Conservation (phyloP, 176 grass and related monocot species). For the Rhynchospora tenuis region DNA sequence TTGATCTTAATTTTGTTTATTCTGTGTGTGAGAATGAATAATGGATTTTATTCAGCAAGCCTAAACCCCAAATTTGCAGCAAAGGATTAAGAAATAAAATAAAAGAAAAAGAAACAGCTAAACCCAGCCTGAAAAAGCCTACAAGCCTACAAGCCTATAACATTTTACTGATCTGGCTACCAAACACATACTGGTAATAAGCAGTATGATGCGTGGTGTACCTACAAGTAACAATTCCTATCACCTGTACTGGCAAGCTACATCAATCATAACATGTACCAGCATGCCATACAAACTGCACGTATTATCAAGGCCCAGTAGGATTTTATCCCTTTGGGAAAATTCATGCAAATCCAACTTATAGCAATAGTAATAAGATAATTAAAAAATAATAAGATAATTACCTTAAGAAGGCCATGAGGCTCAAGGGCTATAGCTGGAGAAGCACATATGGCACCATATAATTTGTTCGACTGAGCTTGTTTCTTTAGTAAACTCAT, state of each 20-base stretch:
- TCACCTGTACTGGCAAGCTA: background rate
- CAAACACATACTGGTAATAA: background rate
- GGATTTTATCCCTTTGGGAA: background rate
- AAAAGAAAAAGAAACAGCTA: background rate
- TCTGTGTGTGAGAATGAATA: background rate
- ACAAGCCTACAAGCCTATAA: background rate
- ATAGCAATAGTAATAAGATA: background rate
- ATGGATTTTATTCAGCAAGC: background rate
- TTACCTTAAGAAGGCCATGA: conserved; percentile 64
- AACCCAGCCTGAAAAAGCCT: background rate
- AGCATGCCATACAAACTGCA: background rate
- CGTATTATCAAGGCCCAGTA: background rate
- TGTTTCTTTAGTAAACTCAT: conserved; percentile 67
- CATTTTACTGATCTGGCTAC: background rate
- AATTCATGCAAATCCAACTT: background rate
- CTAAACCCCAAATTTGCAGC: background rate
- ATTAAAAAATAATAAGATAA: conserved; percentile 21
- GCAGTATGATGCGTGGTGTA: background rate
- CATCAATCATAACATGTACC: background rate
- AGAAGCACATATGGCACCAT: conserved; percentile 89
- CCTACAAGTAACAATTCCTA: background rate
- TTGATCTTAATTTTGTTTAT: background rate
- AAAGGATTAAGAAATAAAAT: background rate
- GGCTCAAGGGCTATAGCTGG: conserved; percentile 61
- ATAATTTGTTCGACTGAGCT: conserved; percentile 45